Evolutionary conservation across 257 asterid genomes (phyloP), one percentile per base, ranked within the genome.

Genomic region (Salvia splendens): DNA sequence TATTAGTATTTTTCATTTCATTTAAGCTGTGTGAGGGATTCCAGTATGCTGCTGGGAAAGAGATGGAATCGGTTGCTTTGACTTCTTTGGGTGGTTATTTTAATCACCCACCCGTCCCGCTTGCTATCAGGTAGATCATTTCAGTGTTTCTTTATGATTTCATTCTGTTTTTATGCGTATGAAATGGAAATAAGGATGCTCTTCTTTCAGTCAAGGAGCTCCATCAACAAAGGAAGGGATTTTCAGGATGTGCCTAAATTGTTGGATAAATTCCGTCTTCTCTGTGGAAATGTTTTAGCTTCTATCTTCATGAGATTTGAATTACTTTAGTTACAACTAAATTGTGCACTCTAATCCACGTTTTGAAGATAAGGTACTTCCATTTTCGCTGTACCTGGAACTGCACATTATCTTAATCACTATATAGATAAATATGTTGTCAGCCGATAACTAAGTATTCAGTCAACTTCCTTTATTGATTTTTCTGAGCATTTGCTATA

Each of bases 41-140:
- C n/a, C 58, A 64, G 41, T 71, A 84, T 84, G 95, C 46, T 84
- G 95, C 50, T 72, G 65, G 70, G 77, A 30, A 87, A 58, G 86
- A 86, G 87, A 63, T 84, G 97, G 96, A 86, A 87, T 70, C 81
- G 82, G 33, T 79, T 88, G 75, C 76, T 90, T 38, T 78, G 88
- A 45, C 78, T 81, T 58, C 72, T 88, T 20, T 94, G 96, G 32
- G 38, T 81, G 40, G 20, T 90, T 28, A 55, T 93, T 57, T 49
- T 88, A 57, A 38, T 90, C 32, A 75, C 73, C 3, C n/a, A n/a
- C n/a, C n/a, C n/a, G n/a, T n/a, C n/a, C n/a, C 91, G 82, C 67
- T 47, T 88, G 64, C 73, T 88, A 10, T 78, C 96, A 78, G 95
- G 99, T 93, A 35, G 49, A 12, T 24, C 0, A 20, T 53, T 49